Base-by-base conservation (phyloP, 108 stramenopile species). In the Fragilaria radians region DNA sequence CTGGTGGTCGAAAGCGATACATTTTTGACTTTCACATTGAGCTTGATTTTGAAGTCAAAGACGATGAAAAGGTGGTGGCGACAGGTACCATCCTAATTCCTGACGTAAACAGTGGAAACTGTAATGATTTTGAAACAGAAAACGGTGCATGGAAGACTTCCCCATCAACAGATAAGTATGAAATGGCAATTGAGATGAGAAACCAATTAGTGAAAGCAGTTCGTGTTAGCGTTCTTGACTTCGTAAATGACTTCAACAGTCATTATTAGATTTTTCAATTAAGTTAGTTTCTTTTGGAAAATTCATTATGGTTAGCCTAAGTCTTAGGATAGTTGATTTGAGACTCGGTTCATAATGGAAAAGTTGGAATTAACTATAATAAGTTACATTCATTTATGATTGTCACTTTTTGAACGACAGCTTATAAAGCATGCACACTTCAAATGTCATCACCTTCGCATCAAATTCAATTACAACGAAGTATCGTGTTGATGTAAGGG, bases 1-100 rank as follows among this genome's bases (percentile, higher is more conserved):
- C 85, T 7, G 81, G 93, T 31, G 97, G 95, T 5, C 95, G 95
- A 74, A 94, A 91, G 65, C 77, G 94, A 27, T 95, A 91, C 71
- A 81, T 98, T 54, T 98, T 95, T 59, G 95, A 98, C 60, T 94
- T 84, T 56, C 70, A 82, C 63, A 61, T 70, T 34, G 62, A 65
- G 28, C 49, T 89, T 32, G 63, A 83, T 14, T 96, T 74, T 57
- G 79, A 89, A 51, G 77, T 96, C 21, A 34, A 52, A 19, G 61
- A 84, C 47, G 77, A 69, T 42, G 77, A 69, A 23, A 70, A 71
- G 2, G 69, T 77, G n/a, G 42, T 88, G 18, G 86, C 83, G 0
- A 72, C 66, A n/a, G 92, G 88, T 19, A 68, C 56, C 25, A 63
- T 90, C 36, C 64, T 61, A 31, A 63, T 90, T 21, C 88, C 88